Base-by-base conservation (phyloP, 305 asterid genomes). In the Solanum hybrid region DNA sequence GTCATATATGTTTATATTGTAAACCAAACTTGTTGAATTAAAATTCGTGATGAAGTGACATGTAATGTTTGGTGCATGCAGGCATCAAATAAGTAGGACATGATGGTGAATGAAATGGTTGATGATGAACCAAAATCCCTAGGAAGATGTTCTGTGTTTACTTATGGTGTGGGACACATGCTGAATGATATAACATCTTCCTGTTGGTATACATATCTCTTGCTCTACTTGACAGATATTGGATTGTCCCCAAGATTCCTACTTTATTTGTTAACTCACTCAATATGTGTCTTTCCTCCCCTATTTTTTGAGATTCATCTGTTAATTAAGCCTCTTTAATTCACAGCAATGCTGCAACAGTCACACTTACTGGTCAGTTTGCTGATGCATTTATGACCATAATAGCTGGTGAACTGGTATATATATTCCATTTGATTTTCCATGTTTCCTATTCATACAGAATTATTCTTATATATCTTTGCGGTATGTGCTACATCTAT, bases 181-280 rank as follows among this genome's bases (percentile, higher is more conserved):
- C 92, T 96, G 71, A 96, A 96, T 92, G 99, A 96, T 92, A 94
- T 96, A 87, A 96, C 98, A 88, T 93, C 98, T n/a, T 95, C 98
- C 14, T 95, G 99, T 87, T 96, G 99, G 99, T 96, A 95, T 91
- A 95, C 99, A n/a, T 96, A 96, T 93, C 98, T 96, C 92, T 91
- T 96, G 87, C 95, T 96, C 85, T 96, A 95, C 92, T 91, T 95
- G 94, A 95, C 97, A 26, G 97, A 95, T 73, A 96, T 96, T 66
- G 98, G 98, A 73, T 90, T 96, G 84, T 92, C 97, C 66, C 95
- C 99, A 73, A 95, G 99, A 98, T 96, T 92, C 14, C 90, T 76
- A 24, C 45, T 80, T 64, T 34, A 32, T 75, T 75, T 31, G 38
- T 38, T 38, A 38, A 38, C 13, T 38, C 42, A 38, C 42, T 38